Evolutionary conservation across 495 filamentous ascomycete genomes (phyloP).

Genomic region (Podospora australis): DNA sequence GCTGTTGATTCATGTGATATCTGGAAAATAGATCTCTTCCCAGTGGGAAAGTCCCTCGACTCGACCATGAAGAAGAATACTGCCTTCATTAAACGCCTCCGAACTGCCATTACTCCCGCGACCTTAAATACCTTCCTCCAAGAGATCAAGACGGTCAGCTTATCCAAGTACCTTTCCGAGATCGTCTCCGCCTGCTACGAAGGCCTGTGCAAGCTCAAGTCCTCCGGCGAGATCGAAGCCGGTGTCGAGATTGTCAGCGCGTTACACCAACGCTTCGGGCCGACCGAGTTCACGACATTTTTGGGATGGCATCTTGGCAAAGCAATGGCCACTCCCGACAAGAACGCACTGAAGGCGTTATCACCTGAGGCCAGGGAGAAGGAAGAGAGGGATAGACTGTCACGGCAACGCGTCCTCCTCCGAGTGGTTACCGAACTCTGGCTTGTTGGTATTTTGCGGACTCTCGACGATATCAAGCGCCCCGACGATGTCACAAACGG

Average conservation of each 20-base stretch:
- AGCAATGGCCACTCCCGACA: constrained; percentile 87
- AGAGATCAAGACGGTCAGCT: constrained; percentile 84
- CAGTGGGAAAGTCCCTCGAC: constrained; percentile 74
- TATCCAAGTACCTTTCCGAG: constrained; percentile 96
- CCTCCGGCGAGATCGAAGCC: constrained; percentile 79
- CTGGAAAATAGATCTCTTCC: constrained; percentile 83
- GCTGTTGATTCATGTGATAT: neutral
- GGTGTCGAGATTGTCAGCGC: constrained; percentile 91
- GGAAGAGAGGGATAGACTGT: constrained; percentile 89
- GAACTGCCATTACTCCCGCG: constrained; percentile 76
- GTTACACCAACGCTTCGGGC: constrained; percentile 92
- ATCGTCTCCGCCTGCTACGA: constrained; percentile 98
- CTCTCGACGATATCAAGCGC: constrained; percentile 78
- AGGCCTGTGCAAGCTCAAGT: constrained; percentile 86
- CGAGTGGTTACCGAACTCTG: constrained; percentile 92
- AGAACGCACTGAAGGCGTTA: constrained; percentile 71
- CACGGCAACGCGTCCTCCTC: constrained; percentile 78
- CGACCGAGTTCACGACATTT: constrained; percentile 81
- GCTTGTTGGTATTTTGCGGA: constrained; percentile 83
- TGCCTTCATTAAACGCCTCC: constrained; percentile 93
- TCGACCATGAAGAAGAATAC: constrained; percentile 99
- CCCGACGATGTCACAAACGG: constrained; percentile 74
- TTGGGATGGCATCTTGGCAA: constrained; percentile 90
- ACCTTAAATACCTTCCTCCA: constrained; percentile 77
- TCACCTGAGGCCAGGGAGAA: constrained; percentile 78